Conservation (phyloP, 805 yeast genomes). For the Candida boleticola region DNA sequence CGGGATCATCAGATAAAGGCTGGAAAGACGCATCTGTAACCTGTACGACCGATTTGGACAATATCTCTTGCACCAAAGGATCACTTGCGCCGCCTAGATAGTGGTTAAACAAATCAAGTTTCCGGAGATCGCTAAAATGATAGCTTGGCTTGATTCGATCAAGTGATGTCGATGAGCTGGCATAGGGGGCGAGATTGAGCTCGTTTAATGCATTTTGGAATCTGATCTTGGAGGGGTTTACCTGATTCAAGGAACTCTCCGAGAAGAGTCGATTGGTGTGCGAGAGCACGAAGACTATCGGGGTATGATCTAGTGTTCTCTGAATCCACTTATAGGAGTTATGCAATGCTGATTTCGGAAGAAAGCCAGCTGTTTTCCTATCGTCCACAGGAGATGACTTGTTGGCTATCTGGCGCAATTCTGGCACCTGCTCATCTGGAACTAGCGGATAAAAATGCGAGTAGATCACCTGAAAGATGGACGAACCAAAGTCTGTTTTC, state of each 20-base stretch:
- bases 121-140: conserved; percentile 29
- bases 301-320: conserved; percentile 1
- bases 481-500: background rate
- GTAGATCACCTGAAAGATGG: background rate
- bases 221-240: background rate
- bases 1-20: background rate
- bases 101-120: conserved; percentile 25
- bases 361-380: too few species aligned
- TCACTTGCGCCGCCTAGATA: conserved; percentile 2
- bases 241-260: conserved; percentile 1
- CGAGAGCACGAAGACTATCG: conserved; percentile 1
- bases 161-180: too few species aligned
- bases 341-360: too few species aligned
- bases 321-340: background rate
- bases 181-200: background rate
- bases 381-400: too few species aligned
- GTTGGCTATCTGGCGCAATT: too few species aligned
- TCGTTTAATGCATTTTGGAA: background rate
- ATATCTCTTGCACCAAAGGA: conserved; percentile 1
- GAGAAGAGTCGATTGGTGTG: conserved; percentile 4
- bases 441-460: background rate
- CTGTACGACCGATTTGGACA: conserved; percentile 1
- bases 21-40: background rate
- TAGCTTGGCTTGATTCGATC: conserved; percentile 11
- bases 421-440: too few species aligned